These are phyloP conservation scores for Apiospora marii DNA, from an alignment of 2,329 filamentous ascomycete genomes.

Conservation along the genomic window DNA sequence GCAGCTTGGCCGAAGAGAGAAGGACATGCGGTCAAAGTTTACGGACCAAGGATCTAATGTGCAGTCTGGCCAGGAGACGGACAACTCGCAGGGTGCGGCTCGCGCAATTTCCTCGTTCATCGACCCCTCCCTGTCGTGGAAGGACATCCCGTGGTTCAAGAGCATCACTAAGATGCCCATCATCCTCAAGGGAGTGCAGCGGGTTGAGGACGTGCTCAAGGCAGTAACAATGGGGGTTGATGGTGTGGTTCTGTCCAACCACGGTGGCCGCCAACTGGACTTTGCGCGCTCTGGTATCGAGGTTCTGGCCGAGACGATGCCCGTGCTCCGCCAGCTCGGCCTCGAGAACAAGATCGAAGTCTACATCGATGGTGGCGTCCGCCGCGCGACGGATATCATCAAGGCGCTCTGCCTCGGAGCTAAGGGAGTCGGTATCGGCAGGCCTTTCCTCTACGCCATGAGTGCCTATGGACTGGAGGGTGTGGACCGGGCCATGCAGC, in stretches of 20 bases:
- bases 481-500: conserved; percentile 90
- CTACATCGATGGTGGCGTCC: conserved; percentile 89
- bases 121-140: conserved; percentile 92
- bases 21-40: conserved; percentile 97
- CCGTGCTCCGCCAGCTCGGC: conserved; percentile 77
- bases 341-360: conserved; percentile 83
- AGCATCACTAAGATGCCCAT: conserved; percentile 94
- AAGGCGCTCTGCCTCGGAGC: conserved; percentile 95
- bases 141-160: conserved; percentile 92
- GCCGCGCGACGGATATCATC: conserved; percentile 90
- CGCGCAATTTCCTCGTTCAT: conserved; percentile 97
- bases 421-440: conserved; percentile 89
- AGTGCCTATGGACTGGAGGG: conserved; percentile 86
- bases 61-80: conserved; percentile 77
- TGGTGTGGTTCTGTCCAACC: conserved; percentile 93
- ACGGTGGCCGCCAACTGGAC: conserved; percentile 93
- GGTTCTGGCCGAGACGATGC: conserved; percentile 92
- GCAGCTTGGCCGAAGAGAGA: conserved; percentile 92
- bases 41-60: conserved; percentile 83
- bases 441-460: conserved; percentile 97
- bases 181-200: conserved; percentile 94
- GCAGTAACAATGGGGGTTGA: conserved; percentile 85
- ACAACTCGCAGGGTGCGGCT: conserved; percentile 90
- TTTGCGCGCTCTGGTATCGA: conserved; percentile 90
- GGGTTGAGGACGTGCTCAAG: conserved; percentile 90